Conservation (phyloP, 2,329 filamentous ascomycete genomes). For the Orbilia blumenaviensis region DNA sequence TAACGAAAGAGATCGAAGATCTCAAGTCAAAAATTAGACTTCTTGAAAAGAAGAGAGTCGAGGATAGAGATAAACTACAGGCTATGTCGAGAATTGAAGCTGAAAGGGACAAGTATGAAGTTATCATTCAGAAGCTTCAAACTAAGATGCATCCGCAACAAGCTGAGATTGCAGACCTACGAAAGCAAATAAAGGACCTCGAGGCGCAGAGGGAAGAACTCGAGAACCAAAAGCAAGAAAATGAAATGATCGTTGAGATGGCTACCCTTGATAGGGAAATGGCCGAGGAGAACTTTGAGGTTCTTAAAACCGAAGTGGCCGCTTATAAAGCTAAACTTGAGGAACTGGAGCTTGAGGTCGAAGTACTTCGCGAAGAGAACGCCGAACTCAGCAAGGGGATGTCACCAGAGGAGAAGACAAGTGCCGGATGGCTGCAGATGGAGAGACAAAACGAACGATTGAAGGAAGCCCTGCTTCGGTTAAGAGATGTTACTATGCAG, state of each 20-base stretch:
- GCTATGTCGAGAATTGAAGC: constrained; percentile 77
- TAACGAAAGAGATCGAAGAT: constrained; percentile 79
- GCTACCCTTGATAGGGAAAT: constrained; percentile 91
- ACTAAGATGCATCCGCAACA: constrained; percentile 73
- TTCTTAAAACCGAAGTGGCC: constrained; percentile 81
- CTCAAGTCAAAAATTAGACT: constrained; percentile 86
- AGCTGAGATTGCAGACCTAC: constrained; percentile 78
- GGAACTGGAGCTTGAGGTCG: constrained; percentile 86
- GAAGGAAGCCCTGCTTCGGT: constrained; percentile 80
- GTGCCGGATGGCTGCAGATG: constrained; percentile 88
- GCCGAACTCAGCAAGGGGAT: constrained; percentile 83
- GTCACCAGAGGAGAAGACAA: constrained; percentile 85
- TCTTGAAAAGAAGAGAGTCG: constrained; percentile 83
- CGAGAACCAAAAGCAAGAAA: constrained; percentile 79
- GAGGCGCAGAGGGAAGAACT: constrained; percentile 74
- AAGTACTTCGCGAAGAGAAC: constrained; percentile 87
- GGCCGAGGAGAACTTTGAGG: constrained; percentile 91
- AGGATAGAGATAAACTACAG: constrained; percentile 86
- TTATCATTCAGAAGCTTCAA: constrained; percentile 88
- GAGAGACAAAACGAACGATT: constrained; percentile 89
- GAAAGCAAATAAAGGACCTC: constrained; percentile 79
- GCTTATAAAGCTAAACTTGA: constrained; percentile 78
- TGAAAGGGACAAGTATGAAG: constrained; percentile 80
- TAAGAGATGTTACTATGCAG: constrained; percentile 87
- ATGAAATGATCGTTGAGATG: constrained; percentile 85